Base-by-base conservation (phyloP, 768 basidiomycete species). In the Russula abietina region DNA sequence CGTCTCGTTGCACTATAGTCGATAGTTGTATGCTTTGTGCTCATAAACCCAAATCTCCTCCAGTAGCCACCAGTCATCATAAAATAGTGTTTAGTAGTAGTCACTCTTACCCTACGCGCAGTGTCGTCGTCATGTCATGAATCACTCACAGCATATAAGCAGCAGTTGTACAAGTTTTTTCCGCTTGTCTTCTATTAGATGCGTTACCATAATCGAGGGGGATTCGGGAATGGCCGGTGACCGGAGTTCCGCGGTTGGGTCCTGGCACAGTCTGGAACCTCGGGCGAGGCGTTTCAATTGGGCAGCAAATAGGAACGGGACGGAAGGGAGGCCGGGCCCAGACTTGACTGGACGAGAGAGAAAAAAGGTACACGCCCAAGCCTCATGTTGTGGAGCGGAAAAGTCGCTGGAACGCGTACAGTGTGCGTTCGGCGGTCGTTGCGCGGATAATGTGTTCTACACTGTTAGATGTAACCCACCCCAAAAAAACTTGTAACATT, bases 351-450 rank as follows among this genome's bases (percentile, higher is more conserved):
- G 50, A 26, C 39, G 33, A 53, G 26, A 53, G 26, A 48, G 24
- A 30, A 28, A 54, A 61, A 61, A 61, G 52, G 54, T 61, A 55
- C 60, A 61, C 59, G 60, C 54, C 53, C 53, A n/a, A 2, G 58
- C 58, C 62, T 59, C 62, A 53, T 64, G 62, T 50, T 64, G 62
- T 64, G 62, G 62, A 64, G 62, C 62, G 58, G 62, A 64, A 64
- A 64, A 26, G 39, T 64, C 62, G 62, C 62, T 64, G 62, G 62
- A 64, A 62, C 30, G 43, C 24, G 24, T 17, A 19, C 6, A 1
- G n/a, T 24, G 39, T 22, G 50, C 43, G 45, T 32, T 50, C 43
- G 28, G 62, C 62, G 62, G 62, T 32, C 46, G 36, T 57, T 62
- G 48, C 26, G 55, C 54, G 62, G 57, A 16, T 54, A 45, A 33